Evolutionary conservation across 345 rosid genomes (phyloP), one percentile per base, ranked within the genome.

Genomic region (Arabis hirsuta): DNA sequence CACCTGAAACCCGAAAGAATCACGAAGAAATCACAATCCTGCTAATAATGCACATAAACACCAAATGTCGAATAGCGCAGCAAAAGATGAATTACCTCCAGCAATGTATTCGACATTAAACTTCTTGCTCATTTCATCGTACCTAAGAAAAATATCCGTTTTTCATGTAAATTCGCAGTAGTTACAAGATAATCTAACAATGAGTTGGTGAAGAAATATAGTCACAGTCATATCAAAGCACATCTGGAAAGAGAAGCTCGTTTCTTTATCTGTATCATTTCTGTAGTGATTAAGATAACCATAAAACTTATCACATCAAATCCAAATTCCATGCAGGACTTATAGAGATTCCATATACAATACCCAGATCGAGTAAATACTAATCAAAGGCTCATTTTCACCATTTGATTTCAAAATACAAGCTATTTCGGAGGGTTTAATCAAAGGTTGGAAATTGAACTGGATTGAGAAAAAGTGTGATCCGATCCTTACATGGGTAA

Each of bases 401-500:
- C n/a, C n/a, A n/a, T n/a, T n/a, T n/a, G n/a, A n/a, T n/a, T n/a
- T n/a, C n/a, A n/a, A n/a, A n/a, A n/a, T n/a, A n/a, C n/a, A n/a
- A n/a, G n/a, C n/a, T n/a, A n/a, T n/a, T n/a, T n/a, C n/a, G n/a
- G n/a, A n/a, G n/a, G n/a, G n/a, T n/a, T n/a, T n/a, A n/a, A n/a
- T 26, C 3, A 32, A 29, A 68, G 29, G 32, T 39, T 22, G 9
- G 31, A 26, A 62, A 38, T 5, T 4, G 11, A 14, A 52, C 13
- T 12, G 6, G 65, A 34, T 50, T 13, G 34, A 13, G 26, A 31
- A 64, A 55, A 27, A 36, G 29, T 27, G 29, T 27, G 4, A 27
- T 22, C 24, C 24, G 24, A 47, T 20, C 0, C 93, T 83, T 81
- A 94, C 98, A 94, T 94, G 7, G 96, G 88, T 55, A 94, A 63